Evolutionary conservation across 2,329 filamentous ascomycete species (phyloP).

Genomic region (Podosphaera xanthii): DNA sequence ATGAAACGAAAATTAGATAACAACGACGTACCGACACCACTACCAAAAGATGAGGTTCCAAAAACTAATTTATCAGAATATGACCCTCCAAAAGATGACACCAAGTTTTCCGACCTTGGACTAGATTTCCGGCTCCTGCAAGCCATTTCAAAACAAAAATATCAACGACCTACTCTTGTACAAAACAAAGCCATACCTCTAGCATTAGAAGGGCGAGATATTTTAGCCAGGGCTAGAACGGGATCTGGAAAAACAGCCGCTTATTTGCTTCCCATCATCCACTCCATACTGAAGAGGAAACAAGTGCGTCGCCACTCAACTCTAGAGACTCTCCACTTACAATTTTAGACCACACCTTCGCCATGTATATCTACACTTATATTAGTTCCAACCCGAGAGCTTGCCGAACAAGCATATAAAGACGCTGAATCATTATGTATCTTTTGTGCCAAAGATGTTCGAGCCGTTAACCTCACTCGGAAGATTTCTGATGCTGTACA

Average conservation of each 20-base stretch:
- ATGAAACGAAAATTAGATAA: constrained; percentile 42
- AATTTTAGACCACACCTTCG: constrained; percentile 23
- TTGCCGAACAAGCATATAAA: constrained; percentile 76
- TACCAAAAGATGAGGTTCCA: background rate
- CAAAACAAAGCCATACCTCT: constrained; percentile 75
- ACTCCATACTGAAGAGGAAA: constrained; percentile 63
- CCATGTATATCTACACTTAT: constrained; percentile 53
- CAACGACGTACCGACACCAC: constrained; percentile 25
- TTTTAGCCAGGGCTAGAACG: constrained; percentile 80
- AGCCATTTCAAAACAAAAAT: constrained; percentile 65
- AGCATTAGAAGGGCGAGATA: constrained; percentile 67
- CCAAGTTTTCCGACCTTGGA: constrained; percentile 46
- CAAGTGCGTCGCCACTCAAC: constrained; percentile 21
- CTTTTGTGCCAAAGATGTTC: constrained; percentile 69
- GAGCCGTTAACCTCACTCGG: constrained; percentile 67
- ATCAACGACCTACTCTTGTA: constrained; percentile 67
- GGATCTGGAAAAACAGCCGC: constrained; percentile 96
- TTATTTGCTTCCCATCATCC: constrained; percentile 73
- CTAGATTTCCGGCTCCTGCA: constrained; percentile 73
- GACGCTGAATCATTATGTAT: constrained; percentile 52
- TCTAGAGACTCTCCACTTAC: constrained; percentile 4
- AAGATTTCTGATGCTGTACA: constrained; percentile 80
- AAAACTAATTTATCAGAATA: background rate
- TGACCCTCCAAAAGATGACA: constrained; percentile 3
- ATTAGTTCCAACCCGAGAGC: constrained; percentile 80